These are phyloP conservation scores for Thalassia testudinum DNA, from an alignment of 116 monocot genomes.

Conservation along the genomic window DNA sequence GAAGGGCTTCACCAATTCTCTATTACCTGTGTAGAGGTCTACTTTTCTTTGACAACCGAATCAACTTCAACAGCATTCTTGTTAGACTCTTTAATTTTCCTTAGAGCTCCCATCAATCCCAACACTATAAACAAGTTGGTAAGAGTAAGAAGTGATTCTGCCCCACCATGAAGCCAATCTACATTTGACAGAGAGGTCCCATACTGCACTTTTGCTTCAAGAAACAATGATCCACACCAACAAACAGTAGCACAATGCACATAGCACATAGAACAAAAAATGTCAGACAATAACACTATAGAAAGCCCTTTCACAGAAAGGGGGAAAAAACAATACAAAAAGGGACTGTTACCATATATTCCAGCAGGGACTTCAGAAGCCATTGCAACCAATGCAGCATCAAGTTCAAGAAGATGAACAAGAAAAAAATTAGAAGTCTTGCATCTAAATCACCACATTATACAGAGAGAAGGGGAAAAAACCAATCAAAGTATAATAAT, in stretches of 20 bases:
- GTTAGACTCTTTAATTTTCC: constrained; percentile 33
- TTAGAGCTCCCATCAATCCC: constrained; percentile 58
- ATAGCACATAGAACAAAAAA: no score
- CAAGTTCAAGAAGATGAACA: neutral
- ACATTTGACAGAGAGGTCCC: constrained; percentile 95
- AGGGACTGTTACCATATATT: constrained; percentile 84
- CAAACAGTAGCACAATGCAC: neutral
- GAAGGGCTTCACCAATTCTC: no score
- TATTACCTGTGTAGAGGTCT: constrained; percentile 33
- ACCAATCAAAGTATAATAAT: no score
- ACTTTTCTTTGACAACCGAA: constrained; percentile 31
- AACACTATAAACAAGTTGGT: constrained; percentile 90
- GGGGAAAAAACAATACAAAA: constrained; percentile 4
- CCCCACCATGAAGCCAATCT: constrained; percentile 92
- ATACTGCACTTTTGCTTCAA: constrained; percentile 80
- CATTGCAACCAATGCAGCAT: neutral
- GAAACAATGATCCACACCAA: neutral
- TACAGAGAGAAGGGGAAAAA: no score
- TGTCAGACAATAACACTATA: no score
- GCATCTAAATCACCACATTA: no score
- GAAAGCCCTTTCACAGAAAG: neutral
- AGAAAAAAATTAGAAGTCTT: no score
- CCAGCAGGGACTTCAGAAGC: constrained; percentile 68
- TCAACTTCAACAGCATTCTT: constrained; percentile 11
- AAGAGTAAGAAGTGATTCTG: constrained; percentile 83